These are phyloP conservation scores for Phyllachora maydis DNA, from an alignment of 2,329 filamentous ascomycete species.

Conservation along the genomic window DNA sequence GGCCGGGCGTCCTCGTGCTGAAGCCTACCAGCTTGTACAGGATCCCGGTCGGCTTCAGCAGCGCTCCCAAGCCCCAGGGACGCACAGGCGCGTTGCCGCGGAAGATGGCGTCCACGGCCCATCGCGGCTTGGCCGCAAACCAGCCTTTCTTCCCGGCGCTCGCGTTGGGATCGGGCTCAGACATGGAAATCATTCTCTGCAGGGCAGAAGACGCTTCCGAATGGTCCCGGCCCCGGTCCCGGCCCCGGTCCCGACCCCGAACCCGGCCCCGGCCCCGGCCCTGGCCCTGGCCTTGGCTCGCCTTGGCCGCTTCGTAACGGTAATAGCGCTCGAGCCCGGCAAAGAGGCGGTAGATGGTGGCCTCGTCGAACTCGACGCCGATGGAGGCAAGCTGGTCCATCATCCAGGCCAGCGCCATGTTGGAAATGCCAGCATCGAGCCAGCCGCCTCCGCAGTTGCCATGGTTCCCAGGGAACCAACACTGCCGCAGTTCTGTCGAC, in stretches of 20 bases:
- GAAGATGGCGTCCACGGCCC: constrained; percentile 27
- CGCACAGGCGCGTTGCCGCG: constrained; percentile 23
- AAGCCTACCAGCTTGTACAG: constrained; percentile 22
- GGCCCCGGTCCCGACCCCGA: not conserved
- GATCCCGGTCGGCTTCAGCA: constrained; percentile 15
- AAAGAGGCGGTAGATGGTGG: constrained; percentile 18
- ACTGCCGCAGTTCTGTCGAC: constrained; percentile 16
- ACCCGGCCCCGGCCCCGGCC: not conserved
- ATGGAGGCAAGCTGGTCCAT: constrained; percentile 32
- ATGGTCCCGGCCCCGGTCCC: too few relatives aligned
- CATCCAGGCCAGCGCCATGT: constrained; percentile 21
- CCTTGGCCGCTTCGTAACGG: constrained; percentile 4
- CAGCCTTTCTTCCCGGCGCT: constrained; percentile 1
- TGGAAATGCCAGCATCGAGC: constrained; percentile 20
- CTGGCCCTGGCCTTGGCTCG: constrained; percentile 1
- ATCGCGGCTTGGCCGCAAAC: constrained; percentile 6
- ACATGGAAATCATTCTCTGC: too few relatives aligned
- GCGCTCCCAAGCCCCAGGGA: constrained; percentile 24
- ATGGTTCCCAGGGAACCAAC: constrained; percentile 34
- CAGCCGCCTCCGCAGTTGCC: constrained; percentile 33
- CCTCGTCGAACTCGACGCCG: constrained; percentile 24
- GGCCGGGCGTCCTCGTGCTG: constrained; percentile 21
- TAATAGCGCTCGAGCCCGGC: constrained; percentile 9
- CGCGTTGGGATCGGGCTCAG: too few relatives aligned
- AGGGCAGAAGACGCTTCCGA: too few relatives aligned